phyloP scores from a whole-genome alignment of 2,329 filamentous ascomycete species.

The Rachicladosporium sp. region DNA sequence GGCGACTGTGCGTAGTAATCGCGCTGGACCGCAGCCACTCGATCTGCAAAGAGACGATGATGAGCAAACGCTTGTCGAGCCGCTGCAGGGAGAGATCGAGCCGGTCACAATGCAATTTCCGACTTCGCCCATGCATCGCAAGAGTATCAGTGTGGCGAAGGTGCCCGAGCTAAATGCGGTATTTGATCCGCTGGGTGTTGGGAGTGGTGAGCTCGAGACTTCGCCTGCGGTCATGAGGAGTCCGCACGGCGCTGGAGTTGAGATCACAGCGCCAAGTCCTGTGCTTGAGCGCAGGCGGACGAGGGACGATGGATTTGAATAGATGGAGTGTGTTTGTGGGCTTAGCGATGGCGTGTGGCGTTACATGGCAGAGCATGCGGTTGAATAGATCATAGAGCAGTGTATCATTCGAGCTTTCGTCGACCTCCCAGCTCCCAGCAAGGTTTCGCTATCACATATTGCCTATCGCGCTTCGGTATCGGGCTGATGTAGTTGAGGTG shows the following conservation, averaged over 20 bases:
- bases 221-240: slow-evolving; percentile 7
- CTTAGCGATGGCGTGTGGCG: too few relatives aligned
- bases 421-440: too few relatives aligned
- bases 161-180: slow-evolving; percentile 9
- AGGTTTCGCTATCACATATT: too few relatives aligned
- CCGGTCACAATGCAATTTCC: slow-evolving; percentile 13
- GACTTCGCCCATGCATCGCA: slow-evolving; percentile 24
- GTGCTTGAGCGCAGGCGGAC: slow-evolving; percentile 12
- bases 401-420: too few relatives aligned
- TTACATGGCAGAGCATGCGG: too few relatives aligned
- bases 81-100: slow-evolving; percentile 23
- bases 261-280: slow-evolving; percentile 7
- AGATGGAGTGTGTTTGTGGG: too few relatives aligned
- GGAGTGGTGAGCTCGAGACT: slow-evolving; percentile 16
- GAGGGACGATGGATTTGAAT: slow-evolving; percentile 23
- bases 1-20: slow-evolving; percentile 42
- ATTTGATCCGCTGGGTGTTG: slow-evolving; percentile 22
- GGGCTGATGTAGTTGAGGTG: too few relatives aligned
- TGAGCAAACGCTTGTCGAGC: slow-evolving; percentile 16
- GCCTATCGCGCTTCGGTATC: too few relatives aligned
- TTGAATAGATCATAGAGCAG: too few relatives aligned
- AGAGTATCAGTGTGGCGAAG: slow-evolving; percentile 28
- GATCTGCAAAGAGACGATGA: slow-evolving; percentile 26
- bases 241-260: slow-evolving; percentile 9
- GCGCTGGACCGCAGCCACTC: slow-evolving; percentile 24